A percentile compares a stretch with the other conserved stretches of the same genome.
Evolutionary conservation across 2,329 filamentous ascomycete species (phyloP).

Genomic region (Xylaria sp.): DNA sequence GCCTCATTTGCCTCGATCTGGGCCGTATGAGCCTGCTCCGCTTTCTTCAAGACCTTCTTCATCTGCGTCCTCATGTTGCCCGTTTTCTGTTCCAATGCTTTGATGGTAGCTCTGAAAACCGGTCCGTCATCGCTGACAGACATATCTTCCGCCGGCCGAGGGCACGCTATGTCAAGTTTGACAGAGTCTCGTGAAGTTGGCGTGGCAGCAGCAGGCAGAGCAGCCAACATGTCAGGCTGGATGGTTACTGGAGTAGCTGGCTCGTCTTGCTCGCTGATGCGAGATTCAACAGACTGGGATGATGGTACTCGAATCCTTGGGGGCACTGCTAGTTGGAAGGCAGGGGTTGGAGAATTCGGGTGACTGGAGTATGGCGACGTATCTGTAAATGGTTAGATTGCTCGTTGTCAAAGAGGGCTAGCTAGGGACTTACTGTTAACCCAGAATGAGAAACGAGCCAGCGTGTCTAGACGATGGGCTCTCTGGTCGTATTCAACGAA

Average conservation of each 20-base stretch:
- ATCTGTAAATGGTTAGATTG: conserved; percentile 42
- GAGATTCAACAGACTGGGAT: conserved; percentile 81
- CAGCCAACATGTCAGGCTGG: conserved; percentile 40
- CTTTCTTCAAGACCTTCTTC: conserved; percentile 93
- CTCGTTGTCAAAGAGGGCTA: conserved; percentile 6
- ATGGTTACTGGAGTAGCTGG: conserved; percentile 55
- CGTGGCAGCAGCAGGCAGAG: conserved; percentile 21
- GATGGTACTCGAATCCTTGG: conserved; percentile 84
- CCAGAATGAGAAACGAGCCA: conserved; percentile 95
- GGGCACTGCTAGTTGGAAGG: conserved; percentile 72
- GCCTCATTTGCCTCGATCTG: conserved; percentile 86
- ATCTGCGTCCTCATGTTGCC: conserved; percentile 91
- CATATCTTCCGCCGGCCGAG: conserved; percentile 83
- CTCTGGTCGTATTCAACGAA: conserved; percentile 97
- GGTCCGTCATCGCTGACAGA: conserved; percentile 88
- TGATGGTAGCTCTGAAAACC: conserved; percentile 94
- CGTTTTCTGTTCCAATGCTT: conserved; percentile 93
- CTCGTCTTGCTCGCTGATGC: conserved; percentile 73
- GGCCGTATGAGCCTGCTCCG: conserved; percentile 82
- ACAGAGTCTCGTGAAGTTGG: conserved; percentile 53
- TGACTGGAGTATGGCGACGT: conserved; percentile 50
- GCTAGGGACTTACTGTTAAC: conserved; percentile 68
- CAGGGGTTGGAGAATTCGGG: conserved; percentile 69
- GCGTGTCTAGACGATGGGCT: conserved; percentile 82
- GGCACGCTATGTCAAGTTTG: conserved; percentile 86